These are phyloP conservation scores for Rickenella mellea DNA, from an alignment of 768 basidiomycete genomes.

Conservation along the genomic window DNA sequence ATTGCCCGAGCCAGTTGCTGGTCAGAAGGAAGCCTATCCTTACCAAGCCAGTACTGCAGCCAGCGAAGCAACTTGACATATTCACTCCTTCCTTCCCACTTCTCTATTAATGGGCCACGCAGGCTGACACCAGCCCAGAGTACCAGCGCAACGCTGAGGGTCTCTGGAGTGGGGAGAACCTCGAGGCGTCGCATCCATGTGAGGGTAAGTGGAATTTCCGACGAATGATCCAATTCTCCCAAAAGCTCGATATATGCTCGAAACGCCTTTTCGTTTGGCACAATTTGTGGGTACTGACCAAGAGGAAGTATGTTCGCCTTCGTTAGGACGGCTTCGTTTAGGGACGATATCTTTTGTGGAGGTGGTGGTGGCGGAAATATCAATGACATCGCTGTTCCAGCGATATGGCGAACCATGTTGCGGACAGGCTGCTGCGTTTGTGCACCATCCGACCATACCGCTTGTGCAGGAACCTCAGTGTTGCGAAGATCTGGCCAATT, in stretches of 20 bases:
- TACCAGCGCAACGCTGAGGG: conserved; percentile 52
- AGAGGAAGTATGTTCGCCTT: conserved; percentile 1
- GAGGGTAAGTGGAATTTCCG: conserved; percentile 57
- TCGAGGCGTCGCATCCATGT: conserved; percentile 65
- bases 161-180: conserved; percentile 41
- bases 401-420: conserved; percentile 12
- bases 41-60: conserved; percentile 51
- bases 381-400: not conserved
- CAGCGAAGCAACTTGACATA: conserved; percentile 39
- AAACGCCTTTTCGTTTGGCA: conserved; percentile 44
- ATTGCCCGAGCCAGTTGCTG: conserved; percentile 1
- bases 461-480: conserved; percentile 27
- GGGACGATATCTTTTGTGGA: no score
- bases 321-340: not conserved
- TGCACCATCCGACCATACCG: conserved; percentile 19
- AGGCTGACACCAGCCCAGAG: conserved; percentile 66
- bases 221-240: conserved; percentile 35
- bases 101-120: conserved; percentile 49
- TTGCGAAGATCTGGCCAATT: conserved; percentile 37
- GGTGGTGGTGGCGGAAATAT: not conserved
- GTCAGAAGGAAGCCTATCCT: conserved; percentile 32
- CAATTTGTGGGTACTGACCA: conserved; percentile 26
- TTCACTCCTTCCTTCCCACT: conserved; percentile 28
- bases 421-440: conserved; percentile 16
- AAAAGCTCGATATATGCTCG: conserved; percentile 53